Conservation (phyloP, 129 eudicot genomes). For the Tagetes erecta region DNA sequence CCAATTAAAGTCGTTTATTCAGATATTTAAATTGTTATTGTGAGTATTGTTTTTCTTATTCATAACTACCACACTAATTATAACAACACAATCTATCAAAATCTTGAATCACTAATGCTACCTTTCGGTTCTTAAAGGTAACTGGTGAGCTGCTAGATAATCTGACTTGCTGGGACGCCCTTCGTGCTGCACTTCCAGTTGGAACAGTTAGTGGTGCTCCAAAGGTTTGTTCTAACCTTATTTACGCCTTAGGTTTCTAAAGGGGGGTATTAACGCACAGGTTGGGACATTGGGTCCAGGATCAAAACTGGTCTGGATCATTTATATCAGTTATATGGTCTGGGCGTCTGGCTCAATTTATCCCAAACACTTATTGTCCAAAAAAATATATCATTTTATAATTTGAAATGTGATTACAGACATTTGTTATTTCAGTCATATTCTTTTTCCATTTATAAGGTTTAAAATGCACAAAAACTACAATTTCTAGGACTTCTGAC, state of each 20-base stretch:
- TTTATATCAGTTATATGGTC: background rate
- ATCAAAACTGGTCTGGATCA: background rate
- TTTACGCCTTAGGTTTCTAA: background rate
- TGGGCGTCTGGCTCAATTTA: no score
- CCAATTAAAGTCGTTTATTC: background rate
- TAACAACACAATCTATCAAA: background rate
- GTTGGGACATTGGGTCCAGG: background rate
- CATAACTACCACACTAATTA: background rate
- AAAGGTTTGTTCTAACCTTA: conserved; percentile 47
- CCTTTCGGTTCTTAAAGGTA: conserved; percentile 44
- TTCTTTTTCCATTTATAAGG: background rate
- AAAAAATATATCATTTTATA: no score
- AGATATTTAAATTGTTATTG: background rate
- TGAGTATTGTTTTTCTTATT: background rate
- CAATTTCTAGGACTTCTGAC: background rate
- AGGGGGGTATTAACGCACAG: background rate
- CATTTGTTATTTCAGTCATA: background rate
- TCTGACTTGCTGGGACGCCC: conserved; percentile 85
- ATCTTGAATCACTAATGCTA: background rate
- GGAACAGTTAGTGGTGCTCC: conserved; percentile 95
- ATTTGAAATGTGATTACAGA: background rate
- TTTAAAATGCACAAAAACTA: background rate
- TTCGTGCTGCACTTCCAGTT: conserved; percentile 82
- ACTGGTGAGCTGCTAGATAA: conserved; percentile 68
- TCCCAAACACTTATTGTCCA: background rate